Percentiles rank a stretch among this genome's conserved stretches.
Evolutionary conservation across 805 yeast genomes (phyloP).

Genomic region (Spathaspora passalidarum): DNA sequence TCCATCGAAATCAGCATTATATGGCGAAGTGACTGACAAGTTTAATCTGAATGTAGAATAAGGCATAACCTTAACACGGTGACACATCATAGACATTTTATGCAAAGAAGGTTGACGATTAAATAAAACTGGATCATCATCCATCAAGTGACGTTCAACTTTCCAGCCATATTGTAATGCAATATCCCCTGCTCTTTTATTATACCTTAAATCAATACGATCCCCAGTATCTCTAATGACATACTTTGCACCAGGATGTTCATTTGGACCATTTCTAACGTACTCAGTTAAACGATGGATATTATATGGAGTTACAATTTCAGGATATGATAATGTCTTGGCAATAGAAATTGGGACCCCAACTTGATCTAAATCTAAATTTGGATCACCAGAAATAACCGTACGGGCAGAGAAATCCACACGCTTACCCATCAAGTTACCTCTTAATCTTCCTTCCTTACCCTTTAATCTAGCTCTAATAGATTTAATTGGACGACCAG

Average conservation of each 20-base stretch:
- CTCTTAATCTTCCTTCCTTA: conserved; percentile 98
- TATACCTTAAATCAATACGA: conserved; percentile 94
- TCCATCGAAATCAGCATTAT: conserved; percentile 99
- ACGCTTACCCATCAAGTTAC: conserved; percentile 99
- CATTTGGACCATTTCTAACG: conserved; percentile 97
- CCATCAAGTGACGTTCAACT: conserved; percentile 97
- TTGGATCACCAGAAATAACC: conserved; percentile 99
- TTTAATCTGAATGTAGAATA: conserved; percentile 96
- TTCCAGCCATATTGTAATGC: conserved; percentile 99
- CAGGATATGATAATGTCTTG: conserved; percentile 92
- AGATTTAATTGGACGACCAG: conserved; percentile 98
- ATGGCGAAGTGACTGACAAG: conserved; percentile 97
- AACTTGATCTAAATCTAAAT: conserved; percentile 94
- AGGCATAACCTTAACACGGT: conserved; percentile 97
- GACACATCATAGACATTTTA: conserved; percentile 99
- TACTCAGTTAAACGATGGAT: conserved; percentile 89
- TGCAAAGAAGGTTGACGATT: conserved; percentile 99
- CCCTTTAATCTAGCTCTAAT: conserved; percentile 99
- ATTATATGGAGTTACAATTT: conserved; percentile 95
- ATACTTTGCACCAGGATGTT: conserved; percentile 99
- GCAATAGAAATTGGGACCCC: conserved; percentile 99
- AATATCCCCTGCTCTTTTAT: conserved; percentile 97
- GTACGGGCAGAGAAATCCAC: conserved; percentile 99
- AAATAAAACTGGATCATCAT: conserved; percentile 94
- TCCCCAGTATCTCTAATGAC: conserved; percentile 98